Evolutionary conservation across 2,329 filamentous ascomycete species (phyloP), one percentile per base, ranked within the genome.

Genomic region (Phoma sp.): DNA sequence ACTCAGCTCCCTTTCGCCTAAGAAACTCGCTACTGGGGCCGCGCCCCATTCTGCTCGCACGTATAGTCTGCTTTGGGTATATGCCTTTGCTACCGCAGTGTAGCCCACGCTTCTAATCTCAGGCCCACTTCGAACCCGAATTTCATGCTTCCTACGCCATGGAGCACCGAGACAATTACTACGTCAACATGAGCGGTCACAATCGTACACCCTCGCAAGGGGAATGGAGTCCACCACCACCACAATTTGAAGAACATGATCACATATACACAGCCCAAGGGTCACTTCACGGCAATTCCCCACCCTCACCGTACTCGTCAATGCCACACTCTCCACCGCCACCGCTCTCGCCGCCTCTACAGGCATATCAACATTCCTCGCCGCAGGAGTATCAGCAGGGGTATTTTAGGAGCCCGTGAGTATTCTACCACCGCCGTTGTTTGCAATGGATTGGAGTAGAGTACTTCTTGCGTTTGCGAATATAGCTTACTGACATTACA

Each of bases 191-290:
- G 39, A 34, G 23, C 29, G 7, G 10, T 21, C 34, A 18, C 9
- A 34, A 37, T 20, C 46, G 25, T 20, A 58, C 52, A 10, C 54
- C 57, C 29, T 51, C 48, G 14, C 56, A 64, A 3, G 42, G 56
- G n/a, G 60, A 62, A 39, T 66, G 60, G 63, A 66, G 49, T 42
- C 53, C 62, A 32, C 60, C 63, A 36, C 60, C 61, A 39, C 60
- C 65, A 32, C 56, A 53, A 9, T 66, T 65, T n/a, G 57, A 60
- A 20, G 65, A 67, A 17, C 42, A 56, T 17, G 60, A 67, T 33
- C 51, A 59, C 28, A 60, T 61, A 23, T 47, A 64, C 30, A n/a
- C 52, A 29, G 38, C 30, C 3, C 45, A 45, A 38, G 43, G 39
- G 11, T 38, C 47, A 49, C 30, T 48, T 12, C 30, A 56, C 42